Percentiles rank a stretch among this genome's conserved stretches.
Evolutionary conservation across 2,329 filamentous ascomycete genomes (phyloP).

Genomic region (Nigrograna mackinnonii): DNA sequence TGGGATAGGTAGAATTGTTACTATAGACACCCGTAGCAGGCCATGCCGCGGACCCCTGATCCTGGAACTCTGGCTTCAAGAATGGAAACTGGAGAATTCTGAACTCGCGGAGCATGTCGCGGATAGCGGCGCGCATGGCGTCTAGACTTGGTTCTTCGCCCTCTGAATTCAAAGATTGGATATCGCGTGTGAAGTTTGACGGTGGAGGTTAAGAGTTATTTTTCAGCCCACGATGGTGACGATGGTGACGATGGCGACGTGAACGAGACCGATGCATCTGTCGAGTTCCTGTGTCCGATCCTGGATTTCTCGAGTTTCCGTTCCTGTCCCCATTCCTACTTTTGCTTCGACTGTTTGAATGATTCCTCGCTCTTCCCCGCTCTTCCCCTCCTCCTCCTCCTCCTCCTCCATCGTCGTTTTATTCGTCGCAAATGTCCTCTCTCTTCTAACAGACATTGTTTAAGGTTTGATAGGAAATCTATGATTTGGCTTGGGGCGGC

Average conservation of each 20-base stretch:
- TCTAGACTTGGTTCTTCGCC: slow-evolving; percentile 38
- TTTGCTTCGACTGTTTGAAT: too few relatives aligned
- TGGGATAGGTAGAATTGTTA: neutral
- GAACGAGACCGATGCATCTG: too few relatives aligned
- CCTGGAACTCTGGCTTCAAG: slow-evolving; percentile 34
- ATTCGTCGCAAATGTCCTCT: slow-evolving; percentile 35
- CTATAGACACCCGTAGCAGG: slow-evolving; percentile 4
- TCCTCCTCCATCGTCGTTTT: slow-evolving; percentile 6
- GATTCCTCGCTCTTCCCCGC: too few relatives aligned
- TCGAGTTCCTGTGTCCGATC: too few relatives aligned
- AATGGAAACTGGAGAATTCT: slow-evolving; percentile 43
- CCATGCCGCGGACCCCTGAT: slow-evolving; percentile 16
- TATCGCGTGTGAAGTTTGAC: slow-evolving; percentile 25
- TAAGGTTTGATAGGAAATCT: slow-evolving; percentile 43
- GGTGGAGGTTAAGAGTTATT: too few relatives aligned
- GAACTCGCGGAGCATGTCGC: slow-evolving; percentile 41
- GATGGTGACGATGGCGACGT: too few relatives aligned
- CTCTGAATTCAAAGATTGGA: slow-evolving; percentile 20
- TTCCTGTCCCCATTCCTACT: too few relatives aligned
- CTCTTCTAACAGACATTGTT: slow-evolving; percentile 47
- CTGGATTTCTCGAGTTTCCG: too few relatives aligned
- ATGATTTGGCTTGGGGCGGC: slow-evolving; percentile 44
- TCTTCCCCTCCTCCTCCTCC: slow-evolving; percentile 13
- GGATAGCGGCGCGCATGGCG: slow-evolving; percentile 39
- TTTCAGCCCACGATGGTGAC: too few relatives aligned